Conservation (phyloP, 2,329 filamentous ascomycete species). For the Tolypocladium pustulatum region DNA sequence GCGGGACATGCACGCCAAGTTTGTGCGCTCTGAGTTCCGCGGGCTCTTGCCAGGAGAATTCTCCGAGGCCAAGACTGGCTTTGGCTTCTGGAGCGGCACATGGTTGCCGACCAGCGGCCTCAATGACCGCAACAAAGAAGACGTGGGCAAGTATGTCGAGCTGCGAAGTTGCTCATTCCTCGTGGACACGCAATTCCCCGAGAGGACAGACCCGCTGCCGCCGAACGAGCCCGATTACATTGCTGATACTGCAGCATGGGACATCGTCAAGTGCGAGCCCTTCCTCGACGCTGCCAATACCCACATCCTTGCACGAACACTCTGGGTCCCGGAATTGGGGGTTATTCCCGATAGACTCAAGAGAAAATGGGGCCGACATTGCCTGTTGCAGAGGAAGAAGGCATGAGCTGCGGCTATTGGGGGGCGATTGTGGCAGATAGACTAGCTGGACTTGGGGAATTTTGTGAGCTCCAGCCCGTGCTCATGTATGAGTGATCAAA, state of each 20-base stretch:
- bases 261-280: constrained; percentile 59
- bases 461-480: background rate
- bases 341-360: constrained; percentile 59
- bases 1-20: constrained; percentile 72
- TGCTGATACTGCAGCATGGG: constrained; percentile 65
- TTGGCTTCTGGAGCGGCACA: constrained; percentile 71
- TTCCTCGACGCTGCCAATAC: constrained; percentile 78
- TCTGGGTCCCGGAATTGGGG: constrained; percentile 69
- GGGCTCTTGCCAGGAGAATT: constrained; percentile 89
- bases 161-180: constrained; percentile 69
- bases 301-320: constrained; percentile 58
- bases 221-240: constrained; percentile 72
- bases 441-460: background rate
- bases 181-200: constrained; percentile 76
- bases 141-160: constrained; percentile 76
- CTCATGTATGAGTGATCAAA: background rate
- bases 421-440: background rate
- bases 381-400: constrained; percentile 48
- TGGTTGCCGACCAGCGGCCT: constrained; percentile 74
- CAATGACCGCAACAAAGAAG: constrained; percentile 87
- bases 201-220: constrained; percentile 36
- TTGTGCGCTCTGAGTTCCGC: constrained; percentile 80
- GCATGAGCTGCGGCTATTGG: background rate
- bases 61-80: constrained; percentile 57
- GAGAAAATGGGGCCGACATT: constrained; percentile 82